Conservation (phyloP, 345 rosid species). For the Salix purpurea region DNA sequence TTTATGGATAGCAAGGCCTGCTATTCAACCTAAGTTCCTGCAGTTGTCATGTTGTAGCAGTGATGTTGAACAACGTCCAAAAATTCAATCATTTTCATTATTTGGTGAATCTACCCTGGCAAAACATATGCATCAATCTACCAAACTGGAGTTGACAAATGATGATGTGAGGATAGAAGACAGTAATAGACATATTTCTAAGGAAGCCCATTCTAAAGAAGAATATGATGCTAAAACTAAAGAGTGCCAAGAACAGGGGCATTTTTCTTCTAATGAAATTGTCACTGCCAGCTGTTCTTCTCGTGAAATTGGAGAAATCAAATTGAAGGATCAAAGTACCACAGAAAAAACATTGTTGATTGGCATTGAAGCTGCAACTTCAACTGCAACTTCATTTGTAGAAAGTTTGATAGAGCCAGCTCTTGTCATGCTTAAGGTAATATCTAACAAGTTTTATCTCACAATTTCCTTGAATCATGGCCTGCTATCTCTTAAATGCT, state of each 20-base stretch:
- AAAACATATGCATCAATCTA: constrained; percentile 46
- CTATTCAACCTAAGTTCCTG: constrained; percentile 36
- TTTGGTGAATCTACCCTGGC: constrained; percentile 38
- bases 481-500: no score
- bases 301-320: constrained; percentile 40
- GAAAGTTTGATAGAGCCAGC: constrained; percentile 87
- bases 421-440: constrained; percentile 95
- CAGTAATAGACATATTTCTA: constrained; percentile 26
- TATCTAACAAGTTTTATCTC: background rate
- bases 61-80: constrained; percentile 25
- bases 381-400: constrained; percentile 61
- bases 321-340: constrained; percentile 43
- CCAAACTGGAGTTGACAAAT: constrained; percentile 45
- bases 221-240: constrained; percentile 52
- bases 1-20: constrained; percentile 72
- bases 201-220: constrained; percentile 35
- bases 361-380: constrained; percentile 40
- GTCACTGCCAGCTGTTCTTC: constrained; percentile 38
- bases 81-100: constrained; percentile 21
- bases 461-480: no score
- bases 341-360: constrained; percentile 40
- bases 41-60: constrained; percentile 30
- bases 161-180: constrained; percentile 46
- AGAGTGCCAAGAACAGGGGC: constrained; percentile 56
- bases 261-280: constrained; percentile 41